Base-by-base conservation (phyloP, 371 early-diverging fungal species). In the Mycotypha africana region DNA sequence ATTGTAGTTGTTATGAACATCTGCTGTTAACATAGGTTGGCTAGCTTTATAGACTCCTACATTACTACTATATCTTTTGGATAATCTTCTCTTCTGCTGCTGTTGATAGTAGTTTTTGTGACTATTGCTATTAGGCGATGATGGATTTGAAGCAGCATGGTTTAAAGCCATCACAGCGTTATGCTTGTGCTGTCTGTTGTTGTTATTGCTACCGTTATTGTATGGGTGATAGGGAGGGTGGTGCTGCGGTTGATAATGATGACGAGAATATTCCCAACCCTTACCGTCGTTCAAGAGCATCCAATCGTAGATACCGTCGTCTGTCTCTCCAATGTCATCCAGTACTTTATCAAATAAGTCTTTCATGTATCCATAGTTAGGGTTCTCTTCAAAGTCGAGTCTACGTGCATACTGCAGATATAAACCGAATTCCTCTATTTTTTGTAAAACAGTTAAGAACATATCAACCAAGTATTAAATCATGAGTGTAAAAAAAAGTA, bases 301-400 rank as follows among this genome's bases (percentile, higher is more conserved):
- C 95, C 95, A 95, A 62, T 95, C 95, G 57, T 82, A 93, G 19
- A 91, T 70, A n/a, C 86, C 89, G 62, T 93, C 94, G 56, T 95
- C 92, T 26, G 55, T 61, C 40, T 86, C 86, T 36, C 84, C 85
- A 25, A 78, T 49, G 35, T 75, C 67, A 34, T 71, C 67, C 44
- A 95, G 61, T 4, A 86, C 92, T 42, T 81, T 81, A 64, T 86
- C 84, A 60, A 99, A 88, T 34, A 97, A 62, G 2, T 81, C 78
- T 48, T 81, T 78, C 56, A 96, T 58, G 42, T 72, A 77, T 41
- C 89, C 88, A 62, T 97, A 98, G 65, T 97, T 89, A 2, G 98
- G 98, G 28, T 80, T 82, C 62, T 95, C 94, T 53, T 96, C 95
- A 65, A 95, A 98, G 34, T 83, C 83, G 30, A 95, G 76, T 51